Conservation (phyloP, 768 basidiomycete species). For the Sutorius australiensis region DNA sequence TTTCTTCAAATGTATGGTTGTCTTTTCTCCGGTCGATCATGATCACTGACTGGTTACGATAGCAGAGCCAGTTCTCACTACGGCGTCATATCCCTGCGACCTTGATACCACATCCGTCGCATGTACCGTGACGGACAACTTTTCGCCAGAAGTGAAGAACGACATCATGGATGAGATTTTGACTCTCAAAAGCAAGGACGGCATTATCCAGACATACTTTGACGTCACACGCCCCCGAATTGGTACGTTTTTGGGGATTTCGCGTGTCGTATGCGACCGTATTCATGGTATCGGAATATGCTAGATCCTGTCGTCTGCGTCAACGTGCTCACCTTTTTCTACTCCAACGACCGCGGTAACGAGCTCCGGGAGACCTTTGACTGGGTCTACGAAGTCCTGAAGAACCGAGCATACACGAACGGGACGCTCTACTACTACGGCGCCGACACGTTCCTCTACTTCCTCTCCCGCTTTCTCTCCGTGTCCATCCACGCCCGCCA, state of each 20-base stretch:
- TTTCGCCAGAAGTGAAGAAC: constrained; percentile 14
- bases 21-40: neutral
- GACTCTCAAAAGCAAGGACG: constrained; percentile 6
- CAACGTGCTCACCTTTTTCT: constrained; percentile 21
- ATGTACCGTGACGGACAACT: constrained; percentile 13
- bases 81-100: constrained; percentile 14
- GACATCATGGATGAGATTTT: constrained; percentile 23
- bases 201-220: constrained; percentile 19
- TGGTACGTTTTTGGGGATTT: constrained; percentile 6
- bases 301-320: constrained; percentile 18
- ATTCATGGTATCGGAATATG: neutral
- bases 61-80: constrained; percentile 13
- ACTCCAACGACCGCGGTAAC: constrained; percentile 18
- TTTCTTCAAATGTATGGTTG: constrained; percentile 16
- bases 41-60: neutral
- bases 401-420: constrained; percentile 20
- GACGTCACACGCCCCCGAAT: constrained; percentile 20
- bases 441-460: constrained; percentile 18
- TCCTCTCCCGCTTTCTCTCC: constrained; percentile 19
- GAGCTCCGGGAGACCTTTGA: constrained; percentile 21
- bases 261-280: neutral
- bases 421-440: constrained; percentile 22
- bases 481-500: constrained; percentile 14
- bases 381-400: constrained; percentile 17
- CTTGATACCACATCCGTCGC: constrained; percentile 20